Base-by-base conservation (phyloP, 1,284 basidiomycete species). In the Irpex lacteus region DNA sequence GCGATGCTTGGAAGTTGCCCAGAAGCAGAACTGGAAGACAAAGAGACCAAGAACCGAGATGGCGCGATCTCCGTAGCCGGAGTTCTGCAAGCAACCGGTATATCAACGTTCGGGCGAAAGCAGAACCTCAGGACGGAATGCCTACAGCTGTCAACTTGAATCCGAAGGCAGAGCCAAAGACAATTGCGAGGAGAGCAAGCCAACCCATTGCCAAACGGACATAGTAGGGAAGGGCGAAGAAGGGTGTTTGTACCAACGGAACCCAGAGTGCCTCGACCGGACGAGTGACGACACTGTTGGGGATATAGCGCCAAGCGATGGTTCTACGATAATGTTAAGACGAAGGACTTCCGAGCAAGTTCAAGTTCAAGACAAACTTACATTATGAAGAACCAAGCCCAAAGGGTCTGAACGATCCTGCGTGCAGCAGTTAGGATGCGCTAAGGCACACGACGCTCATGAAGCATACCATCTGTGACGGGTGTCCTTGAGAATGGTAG, bases 161-260 rank as follows among this genome's bases (percentile, higher is more conserved):
- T 18, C 92, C 92, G 72, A 92, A 95, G 0, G 91, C 92, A 18
- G 90, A 92, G 60, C 91, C 92, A 65, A 95, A 88, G 59, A 94
- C 80, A 65, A 94, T 87, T 18, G 72, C 91, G 55, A 94, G 72
- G 49, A 95, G 84, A 65, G 84, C 85, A 26, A 91, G 72, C 90
- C 90, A 93, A 62, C 93, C 93, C 56, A 91, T 73, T 11, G 80
- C 72, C 37, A 92, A 78, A 26, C 92, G 82, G 62, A 81, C 71
- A 19, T 71, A 67, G 64, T 83, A 83, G 1, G 90, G 83, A n/a
- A 94, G 77, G 66, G 75, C 80, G 74, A 87, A 89, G 82, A 87
- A 94, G 6, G 92, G 93, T 49, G 78, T 77, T 67, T 86, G 81
- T 37, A 95, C 77, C 47, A 81, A 64, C 44, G 90, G 87, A 4